These are phyloP conservation scores for Trifolium pratense DNA, from an alignment of 306 rosid genomes.

Conservation along the genomic window DNA sequence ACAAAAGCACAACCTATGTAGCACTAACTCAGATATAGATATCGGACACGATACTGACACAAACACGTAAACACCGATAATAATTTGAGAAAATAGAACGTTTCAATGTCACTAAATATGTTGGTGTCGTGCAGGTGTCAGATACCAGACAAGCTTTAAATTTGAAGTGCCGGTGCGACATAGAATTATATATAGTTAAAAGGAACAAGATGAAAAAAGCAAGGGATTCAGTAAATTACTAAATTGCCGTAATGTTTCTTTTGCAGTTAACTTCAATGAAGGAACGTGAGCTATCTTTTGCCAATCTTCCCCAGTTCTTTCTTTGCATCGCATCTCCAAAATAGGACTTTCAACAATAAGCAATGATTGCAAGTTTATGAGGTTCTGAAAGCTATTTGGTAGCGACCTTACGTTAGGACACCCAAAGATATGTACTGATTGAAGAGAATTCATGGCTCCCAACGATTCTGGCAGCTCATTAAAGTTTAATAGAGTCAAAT, in stretches of 20 bases:
- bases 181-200: no score
- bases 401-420: background rate
- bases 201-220: background rate
- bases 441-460: conserved; percentile 14
- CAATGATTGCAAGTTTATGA: background rate
- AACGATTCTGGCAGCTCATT: background rate
- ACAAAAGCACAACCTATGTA: no score
- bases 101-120: no score
- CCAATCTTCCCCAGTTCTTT: conserved; percentile 32
- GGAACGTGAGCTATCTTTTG: background rate
- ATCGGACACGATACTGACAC: no score
- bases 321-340: conserved; percentile 15
- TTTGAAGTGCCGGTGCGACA: no score
- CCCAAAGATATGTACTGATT: fast-evolving
- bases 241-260: fast-evolving
- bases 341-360: background rate
- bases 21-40: no score
- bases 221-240: background rate
- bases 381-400: background rate
- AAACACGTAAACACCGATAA: no score
- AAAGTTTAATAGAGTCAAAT: fast-evolving
- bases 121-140: no score
- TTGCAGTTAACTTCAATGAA: background rate
- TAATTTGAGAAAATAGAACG: no score
- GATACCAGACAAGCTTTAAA: no score